Percentiles rank a stretch among this genome's conserved stretches.
phyloP scores from a whole-genome alignment of 1,284 basidiomycete species.

The Chondrostereum purpureum region DNA sequence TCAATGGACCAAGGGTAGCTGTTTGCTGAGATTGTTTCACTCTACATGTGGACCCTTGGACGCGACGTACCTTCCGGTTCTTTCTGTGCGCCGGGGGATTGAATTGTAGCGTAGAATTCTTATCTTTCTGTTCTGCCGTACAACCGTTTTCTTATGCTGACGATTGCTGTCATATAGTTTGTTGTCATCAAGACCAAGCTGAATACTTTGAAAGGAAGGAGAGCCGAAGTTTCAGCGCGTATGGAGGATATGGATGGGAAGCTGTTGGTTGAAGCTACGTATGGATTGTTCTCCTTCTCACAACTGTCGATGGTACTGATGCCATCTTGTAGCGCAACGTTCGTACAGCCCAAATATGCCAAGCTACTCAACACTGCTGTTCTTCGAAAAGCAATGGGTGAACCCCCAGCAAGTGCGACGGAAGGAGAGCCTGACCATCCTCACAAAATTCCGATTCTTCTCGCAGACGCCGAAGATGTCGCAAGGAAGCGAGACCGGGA shows the following conservation, averaged over 20 bases:
- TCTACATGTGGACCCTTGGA: too few relatives aligned
- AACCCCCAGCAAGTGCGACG: conserved; percentile 19
- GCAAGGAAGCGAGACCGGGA: not conserved
- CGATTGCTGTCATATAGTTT: conserved; percentile 41
- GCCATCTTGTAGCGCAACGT: conserved; percentile 47
- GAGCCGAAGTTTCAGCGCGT: conserved; percentile 62
- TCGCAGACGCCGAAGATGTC: not conserved
- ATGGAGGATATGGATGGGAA: conserved; percentile 78
- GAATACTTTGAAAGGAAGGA: conserved; percentile 66
- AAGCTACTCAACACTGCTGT: conserved; percentile 53
- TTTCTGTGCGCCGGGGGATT: too few relatives aligned
- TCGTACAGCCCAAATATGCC: conserved; percentile 82
- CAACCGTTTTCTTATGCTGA: conserved; percentile 4
- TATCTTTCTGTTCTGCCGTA: too few relatives aligned
- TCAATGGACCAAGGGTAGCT: too few relatives aligned
- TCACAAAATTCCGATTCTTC: not conserved
- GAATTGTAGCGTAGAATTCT: too few relatives aligned
- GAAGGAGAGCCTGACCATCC: not conserved
- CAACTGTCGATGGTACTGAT: not conserved
- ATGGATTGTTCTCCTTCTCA: conserved; percentile 20
- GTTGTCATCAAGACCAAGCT: conserved; percentile 66
- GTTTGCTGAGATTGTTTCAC: too few relatives aligned
- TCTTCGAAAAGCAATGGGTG: conserved; percentile 44
- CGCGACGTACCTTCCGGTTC: too few relatives aligned
- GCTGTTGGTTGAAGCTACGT: conserved; percentile 77